Base-by-base conservation (phyloP, 495 filamentous ascomycete genomes). In the Penicillium paxilli region DNA sequence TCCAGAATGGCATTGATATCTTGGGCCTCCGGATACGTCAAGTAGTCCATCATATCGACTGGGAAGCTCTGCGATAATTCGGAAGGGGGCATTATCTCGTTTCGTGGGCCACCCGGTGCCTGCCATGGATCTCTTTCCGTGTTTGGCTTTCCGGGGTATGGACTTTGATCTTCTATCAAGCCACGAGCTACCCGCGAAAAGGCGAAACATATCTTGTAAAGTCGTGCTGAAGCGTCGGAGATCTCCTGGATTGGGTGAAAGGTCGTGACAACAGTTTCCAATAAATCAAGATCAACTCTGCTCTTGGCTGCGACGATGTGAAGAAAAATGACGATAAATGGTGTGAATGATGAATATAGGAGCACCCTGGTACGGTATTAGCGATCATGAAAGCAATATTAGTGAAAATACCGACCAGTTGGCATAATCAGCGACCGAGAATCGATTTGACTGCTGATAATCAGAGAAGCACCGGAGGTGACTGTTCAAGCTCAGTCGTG, bases 241-340 rank as follows among this genome's bases (percentile, higher is more conserved):
- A 60, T 49, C 9, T 5, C 11, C 9, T 51, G 47, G 6, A 55
- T 24, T 1, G 23, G 33, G 5, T 62, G 44, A 5, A 67, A 51
- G 1, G 60, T 67, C n/a, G 38, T 22, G 0, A 60, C 55, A 3
- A 64, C 51, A 1, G 61, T 51, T 30, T 63, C 58, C 9, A 64
- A 55, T 10, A 67, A 50, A 1, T 55, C 40, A 30, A 59, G 42
- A 44, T 62, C 58, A 28, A 55, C 50, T 10, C 41, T 26, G 23
- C 53, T 62, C 14, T 30, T 55, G 7, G 60, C 51, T 0, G 64
- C 58, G 23, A 67, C 63, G 19, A 58, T 58, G 32, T 67, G 60
- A 2, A 67, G 60, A 32, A 67, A 64, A 8, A 63, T 55, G 1
- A 63, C 64, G 33, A 67, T 58, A 33, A 67, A 62, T 1, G 60